Evolutionary conservation across 139 green algal species (phyloP).

Genomic region (Astrephomene gubernaculifera): DNA sequence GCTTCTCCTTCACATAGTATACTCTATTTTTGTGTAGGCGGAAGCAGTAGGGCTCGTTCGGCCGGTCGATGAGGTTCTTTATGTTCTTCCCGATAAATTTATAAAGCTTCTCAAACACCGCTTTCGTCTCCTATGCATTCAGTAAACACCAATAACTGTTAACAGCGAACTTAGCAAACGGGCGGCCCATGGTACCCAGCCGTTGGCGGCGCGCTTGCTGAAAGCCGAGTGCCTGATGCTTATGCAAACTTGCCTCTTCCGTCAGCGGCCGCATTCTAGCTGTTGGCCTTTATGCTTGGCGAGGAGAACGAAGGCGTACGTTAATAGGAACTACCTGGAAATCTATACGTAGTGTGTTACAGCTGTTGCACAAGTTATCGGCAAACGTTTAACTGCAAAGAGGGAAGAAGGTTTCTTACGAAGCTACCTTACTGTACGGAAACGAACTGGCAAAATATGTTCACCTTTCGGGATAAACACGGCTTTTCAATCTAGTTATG

Average conservation of each 20-base stretch:
- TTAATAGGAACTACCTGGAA: no score
- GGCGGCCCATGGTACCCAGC: neutral
- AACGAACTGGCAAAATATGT: no score
- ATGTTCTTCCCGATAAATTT: constrained; percentile 99
- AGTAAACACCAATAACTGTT: no score
- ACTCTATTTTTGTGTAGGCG: constrained; percentile 94
- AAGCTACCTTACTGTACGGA: no score
- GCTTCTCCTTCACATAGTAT: constrained; percentile 95
- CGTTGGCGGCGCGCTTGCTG: neutral
- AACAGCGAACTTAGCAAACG: neutral
- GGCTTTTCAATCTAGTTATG: no score
- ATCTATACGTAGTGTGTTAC: no score
- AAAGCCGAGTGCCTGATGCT: neutral
- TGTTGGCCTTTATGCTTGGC: no score
- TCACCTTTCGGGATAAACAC: no score
- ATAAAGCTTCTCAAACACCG: constrained; percentile 98
- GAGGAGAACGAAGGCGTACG: no score
- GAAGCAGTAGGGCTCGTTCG: constrained; percentile 89
- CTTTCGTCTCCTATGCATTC: constrained; percentile 87
- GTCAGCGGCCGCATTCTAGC: constrained; percentile 75
- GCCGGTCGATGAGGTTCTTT: constrained; percentile 88
- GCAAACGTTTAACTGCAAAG: no score
- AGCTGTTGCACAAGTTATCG: no score
- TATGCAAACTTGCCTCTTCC: constrained; percentile 61
- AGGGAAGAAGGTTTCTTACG: no score